Evolutionary conservation across 2,329 filamentous ascomycete genomes (phyloP).

Genomic region (Diaporthe eres): DNA sequence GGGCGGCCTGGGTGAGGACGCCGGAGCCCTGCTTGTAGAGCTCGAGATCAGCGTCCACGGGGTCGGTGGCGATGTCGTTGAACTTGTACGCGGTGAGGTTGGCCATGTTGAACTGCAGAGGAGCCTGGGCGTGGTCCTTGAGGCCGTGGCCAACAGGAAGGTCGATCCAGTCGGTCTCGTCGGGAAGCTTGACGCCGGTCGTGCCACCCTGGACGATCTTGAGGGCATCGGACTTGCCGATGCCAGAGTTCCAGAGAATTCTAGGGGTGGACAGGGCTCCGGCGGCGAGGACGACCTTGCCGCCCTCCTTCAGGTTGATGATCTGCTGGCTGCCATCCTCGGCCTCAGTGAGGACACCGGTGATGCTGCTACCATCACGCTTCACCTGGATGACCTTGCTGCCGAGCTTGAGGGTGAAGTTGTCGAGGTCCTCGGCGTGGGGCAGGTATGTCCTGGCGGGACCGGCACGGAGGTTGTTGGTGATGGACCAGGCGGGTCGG

Average conservation of each 20-base stretch:
- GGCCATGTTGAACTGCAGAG: slow-evolving; percentile 43
- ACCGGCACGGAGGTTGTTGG: slow-evolving; percentile 42
- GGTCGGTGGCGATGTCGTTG: slow-evolving; percentile 38
- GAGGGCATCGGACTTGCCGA: slow-evolving; percentile 44
- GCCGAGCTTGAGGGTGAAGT: slow-evolving; percentile 46
- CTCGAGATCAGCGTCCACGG: slow-evolving; percentile 39
- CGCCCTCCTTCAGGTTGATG: slow-evolving; percentile 44
- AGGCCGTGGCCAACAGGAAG: slow-evolving; percentile 39
- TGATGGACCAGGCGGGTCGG: slow-evolving; percentile 42
- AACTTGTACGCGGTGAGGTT: slow-evolving; percentile 43
- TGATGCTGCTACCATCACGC: slow-evolving; percentile 44
- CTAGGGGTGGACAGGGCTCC: slow-evolving; percentile 44
- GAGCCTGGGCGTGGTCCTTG: slow-evolving; percentile 41
- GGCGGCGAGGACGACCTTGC: slow-evolving; percentile 46
- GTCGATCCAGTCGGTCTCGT: slow-evolving; percentile 37
- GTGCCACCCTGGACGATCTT: slow-evolving; percentile 43
- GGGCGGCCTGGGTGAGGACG: slow-evolving; percentile 44
- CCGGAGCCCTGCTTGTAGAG: slow-evolving; percentile 46
- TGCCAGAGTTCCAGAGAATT: slow-evolving; percentile 44
- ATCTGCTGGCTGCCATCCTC: slow-evolving; percentile 43
- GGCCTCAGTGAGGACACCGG: slow-evolving; percentile 44
- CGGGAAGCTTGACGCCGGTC: slow-evolving; percentile 38
- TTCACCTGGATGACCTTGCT: slow-evolving; percentile 45
- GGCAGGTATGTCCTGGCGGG: slow-evolving; percentile 46
- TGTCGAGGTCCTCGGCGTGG: slow-evolving; percentile 43